phyloP scores from a whole-genome alignment of 1,284 basidiomycete species.

The Porodaedalea pini region DNA sequence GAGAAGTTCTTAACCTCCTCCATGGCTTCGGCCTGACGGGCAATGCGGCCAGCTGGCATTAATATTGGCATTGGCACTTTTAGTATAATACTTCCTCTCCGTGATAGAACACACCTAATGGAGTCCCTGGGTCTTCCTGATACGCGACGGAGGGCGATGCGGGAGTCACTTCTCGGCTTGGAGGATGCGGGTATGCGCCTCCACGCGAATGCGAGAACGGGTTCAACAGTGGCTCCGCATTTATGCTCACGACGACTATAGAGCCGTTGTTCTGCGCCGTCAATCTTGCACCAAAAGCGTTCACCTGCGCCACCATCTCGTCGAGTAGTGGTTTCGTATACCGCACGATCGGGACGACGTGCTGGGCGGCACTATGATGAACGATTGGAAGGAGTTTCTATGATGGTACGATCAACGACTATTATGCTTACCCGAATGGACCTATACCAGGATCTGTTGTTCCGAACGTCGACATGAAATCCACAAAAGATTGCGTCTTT shows the following conservation, averaged over 20 bases:
- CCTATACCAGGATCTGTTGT: conserved; percentile 5
- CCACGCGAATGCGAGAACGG: conserved; percentile 11
- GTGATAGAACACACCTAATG: not conserved
- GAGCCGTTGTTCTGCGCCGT: conserved; percentile 9
- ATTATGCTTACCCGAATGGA: conserved; percentile 10
- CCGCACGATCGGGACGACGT: conserved; percentile 13
- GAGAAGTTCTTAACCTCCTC: conserved; percentile 4
- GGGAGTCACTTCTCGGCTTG: conserved; percentile 4
- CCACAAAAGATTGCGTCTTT: conserved; percentile 4
- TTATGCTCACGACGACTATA: conserved; percentile 4
- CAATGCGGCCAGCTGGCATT: not conserved
- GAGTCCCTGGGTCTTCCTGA: not conserved
- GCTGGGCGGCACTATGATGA: conserved; percentile 1
- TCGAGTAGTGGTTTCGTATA: conserved; percentile 16
- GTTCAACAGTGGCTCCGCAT: conserved; percentile 1
- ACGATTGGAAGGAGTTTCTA: not conserved
- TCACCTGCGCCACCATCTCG: conserved; percentile 14
- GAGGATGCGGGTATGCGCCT: conserved; percentile 15
- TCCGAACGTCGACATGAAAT: conserved; percentile 13
- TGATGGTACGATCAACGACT: not conserved
- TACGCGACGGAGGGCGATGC: conserved; percentile 1
- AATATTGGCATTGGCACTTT: not conserved
- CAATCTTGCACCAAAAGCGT: not conserved
- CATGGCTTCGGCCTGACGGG: not conserved
- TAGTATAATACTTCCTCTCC: not conserved